These are phyloP conservation scores for Chaetomium sp. DNA, from an alignment of 2,329 filamentous ascomycete species.

Conservation along the genomic window DNA sequence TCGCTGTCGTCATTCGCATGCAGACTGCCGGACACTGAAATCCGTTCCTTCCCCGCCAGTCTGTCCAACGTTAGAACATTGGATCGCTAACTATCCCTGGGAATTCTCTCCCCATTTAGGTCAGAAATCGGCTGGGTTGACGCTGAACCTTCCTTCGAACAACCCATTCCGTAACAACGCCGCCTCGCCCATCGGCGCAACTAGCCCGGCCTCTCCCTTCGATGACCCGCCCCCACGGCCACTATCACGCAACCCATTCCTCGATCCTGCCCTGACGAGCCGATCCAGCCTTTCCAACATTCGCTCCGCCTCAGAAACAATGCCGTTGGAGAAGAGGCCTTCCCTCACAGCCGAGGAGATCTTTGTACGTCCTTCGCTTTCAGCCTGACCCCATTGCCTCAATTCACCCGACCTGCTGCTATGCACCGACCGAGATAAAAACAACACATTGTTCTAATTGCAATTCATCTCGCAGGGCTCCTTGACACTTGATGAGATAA, in stretches of 20 bases:
- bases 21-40: constrained; percentile 28
- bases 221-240: constrained; percentile 55
- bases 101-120: constrained; percentile 29
- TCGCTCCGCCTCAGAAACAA: constrained; percentile 39
- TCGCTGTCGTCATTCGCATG: constrained; percentile 39
- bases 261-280: constrained; percentile 45
- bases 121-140: constrained; percentile 48
- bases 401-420: no score
- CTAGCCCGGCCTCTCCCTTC: constrained; percentile 47
- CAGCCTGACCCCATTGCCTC: no score
- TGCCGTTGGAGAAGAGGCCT: constrained; percentile 43
- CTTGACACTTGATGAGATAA: constrained; percentile 55
- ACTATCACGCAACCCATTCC: constrained; percentile 68
- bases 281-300: constrained; percentile 29
- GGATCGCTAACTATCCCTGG: constrained; percentile 17
- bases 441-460: constrained; percentile 21
- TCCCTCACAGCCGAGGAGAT: constrained; percentile 61
- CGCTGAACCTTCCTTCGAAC: constrained; percentile 69
- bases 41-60: neutral
- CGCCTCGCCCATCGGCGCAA: constrained; percentile 45
- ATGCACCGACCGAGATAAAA: neutral
- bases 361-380: constrained; percentile 59
- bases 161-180: constrained; percentile 74
- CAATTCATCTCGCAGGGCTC: constrained; percentile 60
- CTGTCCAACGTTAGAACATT: constrained; percentile 18